Base-by-base conservation (phyloP, 129 eudicot species). In the Flaveria bidentis region DNA sequence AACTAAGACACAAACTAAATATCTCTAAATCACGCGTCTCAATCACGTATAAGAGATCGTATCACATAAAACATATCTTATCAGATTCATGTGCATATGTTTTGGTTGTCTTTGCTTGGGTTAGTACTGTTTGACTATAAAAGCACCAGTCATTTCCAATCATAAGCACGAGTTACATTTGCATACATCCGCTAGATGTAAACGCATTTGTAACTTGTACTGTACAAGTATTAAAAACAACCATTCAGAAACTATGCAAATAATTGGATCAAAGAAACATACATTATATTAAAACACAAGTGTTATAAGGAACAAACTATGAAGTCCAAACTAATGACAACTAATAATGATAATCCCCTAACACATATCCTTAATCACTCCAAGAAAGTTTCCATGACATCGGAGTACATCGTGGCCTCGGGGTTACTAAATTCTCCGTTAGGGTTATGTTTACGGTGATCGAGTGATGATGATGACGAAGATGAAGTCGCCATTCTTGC, bases 311-410 rank as follows among this genome's bases (percentile, higher is more conserved):
- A 70, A 76, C 70, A 62, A 78, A 73, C 76, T 66, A 52, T 63
- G 74, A 82, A 80, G 78, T 72, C 62, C 26, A 26, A 82, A 85
- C 56, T 42, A 17, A 58, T 10, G 76, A 79, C 18, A 64, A 36
- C 47, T 61, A 61, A 61, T 1, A 57, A 62, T 71, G 79, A 72
- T 23, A 76, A n/a, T 65, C 25, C 84, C 79, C 81, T 53, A 60
- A 75, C 47, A 79, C 89, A 76, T 28, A 70, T 72, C 78, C 85
- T 70, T 28, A 53, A 70, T 90, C 80, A 90, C 80, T 90, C 96
- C 92, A 93, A 83, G 88, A 83, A 93, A 61, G 92, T 90, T 73
- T 90, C 98, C 98, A 92, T 92, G 13, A 90, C 96, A 78, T 93
- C 98, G 0, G 92, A 76, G 82, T 90, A 90, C 96, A 90, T 88